Conservation (phyloP, 371 early-diverging fungal genomes). For the Mortierella sp. region DNA sequence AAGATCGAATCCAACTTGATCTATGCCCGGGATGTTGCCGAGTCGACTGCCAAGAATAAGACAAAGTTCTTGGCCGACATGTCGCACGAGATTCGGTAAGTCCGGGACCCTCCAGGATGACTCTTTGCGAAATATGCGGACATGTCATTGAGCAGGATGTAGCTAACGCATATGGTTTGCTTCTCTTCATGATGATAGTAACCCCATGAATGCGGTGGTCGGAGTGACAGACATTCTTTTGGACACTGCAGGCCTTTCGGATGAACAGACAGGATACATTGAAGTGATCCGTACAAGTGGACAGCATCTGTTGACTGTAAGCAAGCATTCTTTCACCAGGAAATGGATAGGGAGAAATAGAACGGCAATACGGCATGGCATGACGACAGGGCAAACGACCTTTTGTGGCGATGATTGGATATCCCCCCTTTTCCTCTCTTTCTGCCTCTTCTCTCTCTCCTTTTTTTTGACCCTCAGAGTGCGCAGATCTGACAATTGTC, state of each 20-base stretch:
- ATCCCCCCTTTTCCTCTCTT: not conserved
- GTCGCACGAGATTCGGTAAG: slow-evolving; percentile 56
- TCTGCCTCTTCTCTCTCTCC: not conserved
- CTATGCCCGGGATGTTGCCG: slow-evolving; percentile 64
- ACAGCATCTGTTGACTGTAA: slow-evolving; percentile 70
- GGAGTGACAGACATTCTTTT: slow-evolving; percentile 69
- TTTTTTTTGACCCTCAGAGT: not conserved
- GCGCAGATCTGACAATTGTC: not conserved
- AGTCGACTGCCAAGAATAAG: slow-evolving; percentile 70
- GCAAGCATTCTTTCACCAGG: slow-evolving; percentile 21
- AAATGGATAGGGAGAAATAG: not conserved
- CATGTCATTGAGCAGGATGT: not conserved
- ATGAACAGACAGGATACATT: slow-evolving; percentile 68
- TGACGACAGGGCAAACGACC: not conserved
- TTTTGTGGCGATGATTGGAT: not conserved
- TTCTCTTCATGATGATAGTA: slow-evolving; percentile 31
- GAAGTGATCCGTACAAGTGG: slow-evolving; percentile 75
- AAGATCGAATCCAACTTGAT: slow-evolving; percentile 61
- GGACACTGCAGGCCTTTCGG: slow-evolving; percentile 64
- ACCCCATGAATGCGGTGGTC: slow-evolving; percentile 75
- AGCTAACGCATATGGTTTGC: not conserved
- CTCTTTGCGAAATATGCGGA: not conserved
- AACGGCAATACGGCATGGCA: not conserved
- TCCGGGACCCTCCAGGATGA: not conserved
- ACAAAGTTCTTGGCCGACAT: slow-evolving; percentile 73